Base-by-base conservation (phyloP, 1,284 basidiomycete genomes). In the Trametes sp. region DNA sequence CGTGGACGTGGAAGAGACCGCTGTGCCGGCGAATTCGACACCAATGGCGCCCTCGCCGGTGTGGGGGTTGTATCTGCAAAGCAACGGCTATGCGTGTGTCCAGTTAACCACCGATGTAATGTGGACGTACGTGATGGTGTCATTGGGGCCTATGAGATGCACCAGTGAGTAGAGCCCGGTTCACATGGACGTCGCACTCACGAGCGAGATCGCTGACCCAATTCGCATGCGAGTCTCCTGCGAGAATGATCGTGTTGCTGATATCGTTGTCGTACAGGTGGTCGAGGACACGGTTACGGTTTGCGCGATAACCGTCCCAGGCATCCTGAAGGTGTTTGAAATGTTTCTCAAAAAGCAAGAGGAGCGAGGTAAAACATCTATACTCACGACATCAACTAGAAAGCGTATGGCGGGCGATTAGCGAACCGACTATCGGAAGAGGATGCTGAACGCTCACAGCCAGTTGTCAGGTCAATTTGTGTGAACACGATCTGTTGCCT, bases 21-120 rank as follows among this genome's bases (percentile, higher is more conserved):
- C 86, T 0, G 87, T 88, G 3, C 87, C 87, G 2, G 87, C 87
- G 68, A 89, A 89, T 72, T 90, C 86, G 44, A 90, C 88, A 9
- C 82, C 87, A 50, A 87, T 78, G 0, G 84, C 81, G 11, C 87
- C 87, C 10, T 77, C 62, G 4, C 87, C 87, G 0, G 84, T 84
- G 7, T 70, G 64, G 6, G 85, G 76, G 69, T 89, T 75, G 74
- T 89, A 41, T n/a, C 38, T 41, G 38, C 7, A 41, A 19, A 19
- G 13, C n/a, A n/a, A n/a, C n/a, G n/a, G n/a, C n/a, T n/a, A 41
- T 14, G 38, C 13, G 16, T 19, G 38, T n/a, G n/a, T n/a, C n/a
- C n/a, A n/a, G n/a, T n/a, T n/a, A n/a, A n/a, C 16, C 4, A 2
- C 3, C 35, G 35, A 33, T 6, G 35, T 14, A 36, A 13, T 10